Conservation (phyloP, 192 early-diverging fungal species). For the Thamnidium elegans region DNA sequence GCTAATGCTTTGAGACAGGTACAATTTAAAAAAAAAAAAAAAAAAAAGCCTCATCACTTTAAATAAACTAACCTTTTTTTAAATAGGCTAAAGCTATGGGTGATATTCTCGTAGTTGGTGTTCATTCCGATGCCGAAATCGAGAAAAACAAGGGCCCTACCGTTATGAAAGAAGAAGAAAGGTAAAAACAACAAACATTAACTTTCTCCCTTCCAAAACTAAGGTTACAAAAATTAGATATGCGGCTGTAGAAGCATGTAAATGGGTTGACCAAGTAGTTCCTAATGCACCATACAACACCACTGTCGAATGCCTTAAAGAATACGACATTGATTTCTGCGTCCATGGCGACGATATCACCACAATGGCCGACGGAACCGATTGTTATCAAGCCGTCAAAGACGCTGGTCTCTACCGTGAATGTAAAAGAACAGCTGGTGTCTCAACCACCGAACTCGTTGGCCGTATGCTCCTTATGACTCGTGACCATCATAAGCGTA, state of each 20-base stretch:
- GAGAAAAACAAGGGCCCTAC: conserved; percentile 94
- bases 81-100: conserved; percentile 89
- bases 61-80: neutral
- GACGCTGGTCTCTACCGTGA: conserved; percentile 92
- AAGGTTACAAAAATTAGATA: conserved; percentile 75
- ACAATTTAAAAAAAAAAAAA: conserved; percentile 1
- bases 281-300: conserved; percentile 92
- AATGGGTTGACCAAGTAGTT: conserved; percentile 94
- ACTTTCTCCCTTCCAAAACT: neutral
- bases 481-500: conserved; percentile 74
- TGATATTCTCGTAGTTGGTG: conserved; percentile 91
- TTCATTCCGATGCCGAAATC: conserved; percentile 93
- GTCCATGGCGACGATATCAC: conserved; percentile 98
- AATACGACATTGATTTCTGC: conserved; percentile 90
- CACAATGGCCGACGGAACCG: conserved; percentile 91
- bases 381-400: conserved; percentile 95
- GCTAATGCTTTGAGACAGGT: conserved; percentile 95
- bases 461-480: conserved; percentile 95
- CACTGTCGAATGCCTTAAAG: conserved; percentile 77
- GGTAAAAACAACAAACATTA: conserved; percentile 41
- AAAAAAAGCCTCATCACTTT: neutral
- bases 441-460: conserved; percentile 95
- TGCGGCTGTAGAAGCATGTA: conserved; percentile 92
- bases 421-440: conserved; percentile 92
- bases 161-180: conserved; percentile 94